Evolutionary conservation across 139 green algal species (phyloP).

Genomic region (Micractinium sp.): DNA sequence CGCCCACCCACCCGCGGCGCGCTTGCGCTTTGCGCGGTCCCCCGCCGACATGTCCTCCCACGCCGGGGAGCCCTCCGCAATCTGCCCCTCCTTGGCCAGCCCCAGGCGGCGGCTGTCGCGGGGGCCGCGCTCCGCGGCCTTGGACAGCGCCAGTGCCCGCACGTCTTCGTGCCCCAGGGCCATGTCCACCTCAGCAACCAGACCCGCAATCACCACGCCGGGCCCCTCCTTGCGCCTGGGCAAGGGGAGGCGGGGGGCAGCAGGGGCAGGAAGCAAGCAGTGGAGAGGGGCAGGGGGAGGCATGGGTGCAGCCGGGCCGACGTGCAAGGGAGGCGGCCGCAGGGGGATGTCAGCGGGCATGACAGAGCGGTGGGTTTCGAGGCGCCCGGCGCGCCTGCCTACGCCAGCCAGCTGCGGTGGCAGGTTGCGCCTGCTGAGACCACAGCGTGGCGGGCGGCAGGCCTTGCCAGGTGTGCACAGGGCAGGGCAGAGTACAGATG

Average conservation of each 20-base stretch:
- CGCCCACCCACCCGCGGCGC: slow-evolving; percentile 10
- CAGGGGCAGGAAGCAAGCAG: too few relatives aligned
- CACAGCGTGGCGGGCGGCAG: not conserved
- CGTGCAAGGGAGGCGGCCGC: too few relatives aligned
- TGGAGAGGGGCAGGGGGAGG: too few relatives aligned
- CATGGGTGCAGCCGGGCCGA: too few relatives aligned
- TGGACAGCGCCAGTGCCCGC: slow-evolving; percentile 56
- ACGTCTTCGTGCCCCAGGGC: slow-evolving; percentile 77
- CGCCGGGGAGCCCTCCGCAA: slow-evolving; percentile 75
- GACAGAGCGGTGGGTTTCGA: too few relatives aligned
- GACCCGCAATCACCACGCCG: slow-evolving; percentile 71
- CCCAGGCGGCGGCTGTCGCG: slow-evolving; percentile 84
- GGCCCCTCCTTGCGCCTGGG: slow-evolving; percentile 56
- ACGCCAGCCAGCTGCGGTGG: too few relatives aligned
- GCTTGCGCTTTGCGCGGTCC: slow-evolving; percentile 66
- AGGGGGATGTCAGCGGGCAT: too few relatives aligned
- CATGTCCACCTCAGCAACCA: slow-evolving; percentile 71
- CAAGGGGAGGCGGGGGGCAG: too few relatives aligned
- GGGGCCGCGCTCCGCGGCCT: slow-evolving; percentile 1
- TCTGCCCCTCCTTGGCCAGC: slow-evolving; percentile 81
- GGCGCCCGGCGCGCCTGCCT: too few relatives aligned
- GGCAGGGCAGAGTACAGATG: too few relatives aligned
- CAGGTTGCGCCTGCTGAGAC: not conserved
- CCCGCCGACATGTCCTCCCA: slow-evolving; percentile 79
- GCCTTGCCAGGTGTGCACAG: not conserved